Conservation (phyloP, 495 filamentous ascomycete species). For the Xylaria castorea region DNA sequence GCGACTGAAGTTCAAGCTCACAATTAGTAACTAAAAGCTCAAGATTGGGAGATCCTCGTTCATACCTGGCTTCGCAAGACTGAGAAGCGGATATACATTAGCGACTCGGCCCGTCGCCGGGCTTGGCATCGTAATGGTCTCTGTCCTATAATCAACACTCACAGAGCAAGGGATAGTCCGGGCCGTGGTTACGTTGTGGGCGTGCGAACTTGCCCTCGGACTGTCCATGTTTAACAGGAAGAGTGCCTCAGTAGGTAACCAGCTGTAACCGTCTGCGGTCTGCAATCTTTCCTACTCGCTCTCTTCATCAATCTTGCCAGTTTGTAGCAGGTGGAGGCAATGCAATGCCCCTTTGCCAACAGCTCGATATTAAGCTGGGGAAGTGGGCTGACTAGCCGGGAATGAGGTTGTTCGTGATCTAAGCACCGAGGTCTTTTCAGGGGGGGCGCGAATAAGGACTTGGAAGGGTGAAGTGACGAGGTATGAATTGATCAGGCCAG, state of each 20-base stretch:
- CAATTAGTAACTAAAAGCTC: not conserved
- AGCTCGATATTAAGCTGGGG: not conserved
- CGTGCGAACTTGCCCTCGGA: constrained; percentile 7
- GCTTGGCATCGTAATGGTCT: not conserved
- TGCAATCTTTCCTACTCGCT: not conserved
- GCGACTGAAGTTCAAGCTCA: not conserved
- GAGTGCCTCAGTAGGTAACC: not conserved
- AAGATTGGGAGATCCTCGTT: not conserved
- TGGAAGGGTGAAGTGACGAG: not conserved
- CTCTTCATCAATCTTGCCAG: no score
- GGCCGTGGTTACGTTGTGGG: not conserved
- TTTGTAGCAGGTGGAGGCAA: no score
- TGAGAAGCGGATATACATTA: not conserved
- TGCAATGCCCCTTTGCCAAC: not conserved
- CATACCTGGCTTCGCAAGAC: constrained; percentile 11
- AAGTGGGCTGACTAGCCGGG: not conserved
- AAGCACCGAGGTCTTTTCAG: not conserved
- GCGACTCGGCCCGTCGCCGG: not conserved
- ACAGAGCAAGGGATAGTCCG: not conserved
- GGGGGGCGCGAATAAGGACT: not conserved
- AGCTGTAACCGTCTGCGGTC: not conserved
- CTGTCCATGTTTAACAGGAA: not conserved
- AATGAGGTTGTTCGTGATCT: not conserved
- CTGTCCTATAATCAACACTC: not conserved
- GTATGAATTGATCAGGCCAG: not conserved